Percentiles rank a stretch among this genome's conserved stretches.
Conservation (phyloP, 2,329 filamentous ascomycete species). For the Grosmannia clavigera region DNA sequence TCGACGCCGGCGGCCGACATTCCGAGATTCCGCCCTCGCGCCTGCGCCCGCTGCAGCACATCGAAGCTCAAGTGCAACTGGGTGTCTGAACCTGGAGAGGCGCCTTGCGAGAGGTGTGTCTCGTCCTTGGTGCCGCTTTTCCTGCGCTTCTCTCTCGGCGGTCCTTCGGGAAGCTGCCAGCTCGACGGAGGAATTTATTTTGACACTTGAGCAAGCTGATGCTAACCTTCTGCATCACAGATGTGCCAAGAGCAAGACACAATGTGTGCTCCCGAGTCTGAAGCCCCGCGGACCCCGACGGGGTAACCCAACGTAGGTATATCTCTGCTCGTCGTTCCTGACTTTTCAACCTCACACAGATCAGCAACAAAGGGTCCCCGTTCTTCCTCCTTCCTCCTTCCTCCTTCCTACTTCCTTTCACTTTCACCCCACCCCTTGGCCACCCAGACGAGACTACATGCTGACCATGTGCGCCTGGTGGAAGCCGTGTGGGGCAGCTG, state of each 20-base stretch:
- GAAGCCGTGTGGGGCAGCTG: conserved; percentile 24
- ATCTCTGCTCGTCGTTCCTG: not conserved
- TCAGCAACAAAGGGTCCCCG: too few relatives aligned
- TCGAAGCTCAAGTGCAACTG: conserved; percentile 16
- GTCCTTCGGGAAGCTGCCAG: too few relatives aligned
- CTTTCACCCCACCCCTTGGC: not conserved
- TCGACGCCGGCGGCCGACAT: conserved; percentile 1
- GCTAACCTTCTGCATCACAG: not conserved
- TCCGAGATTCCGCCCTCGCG: conserved; percentile 17
- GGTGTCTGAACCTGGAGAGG: conserved; percentile 12
- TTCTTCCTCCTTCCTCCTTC: not conserved
- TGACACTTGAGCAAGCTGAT: too few relatives aligned
- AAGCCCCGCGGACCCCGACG: conserved; percentile 13
- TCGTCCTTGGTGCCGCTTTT: too few relatives aligned
- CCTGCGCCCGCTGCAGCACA: conserved; percentile 18
- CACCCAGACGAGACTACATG: not conserved
- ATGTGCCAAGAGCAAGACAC: conserved; percentile 11
- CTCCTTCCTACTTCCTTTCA: not conserved
- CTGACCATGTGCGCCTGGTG: not conserved
- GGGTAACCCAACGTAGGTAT: conserved; percentile 12
- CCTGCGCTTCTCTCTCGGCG: too few relatives aligned
- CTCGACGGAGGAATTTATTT: too few relatives aligned
- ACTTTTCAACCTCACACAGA: too few relatives aligned
- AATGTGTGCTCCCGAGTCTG: conserved; percentile 13
- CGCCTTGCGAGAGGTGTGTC: conserved; percentile 12